These are phyloP conservation scores for Zhuliangozyma parablackwelliae DNA, from an alignment of 1,139 yeast species.

Conservation along the genomic window DNA sequence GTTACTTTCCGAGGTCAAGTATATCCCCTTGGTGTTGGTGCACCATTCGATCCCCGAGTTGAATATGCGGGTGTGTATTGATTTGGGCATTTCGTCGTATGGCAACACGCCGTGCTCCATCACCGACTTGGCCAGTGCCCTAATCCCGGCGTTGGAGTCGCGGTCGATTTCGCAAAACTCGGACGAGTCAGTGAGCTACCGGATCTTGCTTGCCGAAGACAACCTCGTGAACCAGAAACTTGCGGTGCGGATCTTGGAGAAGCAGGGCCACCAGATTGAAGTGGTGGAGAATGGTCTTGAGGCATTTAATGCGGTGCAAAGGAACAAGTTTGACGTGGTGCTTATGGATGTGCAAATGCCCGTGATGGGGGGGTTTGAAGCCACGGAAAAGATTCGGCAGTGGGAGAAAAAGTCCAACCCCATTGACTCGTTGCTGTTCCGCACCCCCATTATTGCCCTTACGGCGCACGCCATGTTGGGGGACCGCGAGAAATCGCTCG, in stretches of 20 bases:
- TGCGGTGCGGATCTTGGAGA: constrained; percentile 77
- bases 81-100: constrained; percentile 80
- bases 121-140: constrained; percentile 74
- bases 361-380: constrained; percentile 91
- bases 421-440: constrained; percentile 56
- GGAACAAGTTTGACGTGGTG: constrained; percentile 67
- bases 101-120: constrained; percentile 86
- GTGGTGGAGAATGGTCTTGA: constrained; percentile 85
- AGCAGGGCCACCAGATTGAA: constrained; percentile 76
- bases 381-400: constrained; percentile 78
- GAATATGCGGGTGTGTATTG: constrained; percentile 77
- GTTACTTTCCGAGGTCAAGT: constrained; percentile 67
- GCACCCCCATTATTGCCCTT: constrained; percentile 83
- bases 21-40: constrained; percentile 72
- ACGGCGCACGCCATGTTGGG: constrained; percentile 94
- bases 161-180: constrained; percentile 76
- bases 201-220: constrained; percentile 79
- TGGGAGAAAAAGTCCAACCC: constrained; percentile 82
- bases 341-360: constrained; percentile 96
- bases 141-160: constrained; percentile 80
- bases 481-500: constrained; percentile 78
- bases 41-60: constrained; percentile 77
- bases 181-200: constrained; percentile 73
- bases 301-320: constrained; percentile 74
- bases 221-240: constrained; percentile 81